These are phyloP conservation scores for Micractinium conductrix DNA, from an alignment of 139 green algal species.

Conservation along the genomic window DNA sequence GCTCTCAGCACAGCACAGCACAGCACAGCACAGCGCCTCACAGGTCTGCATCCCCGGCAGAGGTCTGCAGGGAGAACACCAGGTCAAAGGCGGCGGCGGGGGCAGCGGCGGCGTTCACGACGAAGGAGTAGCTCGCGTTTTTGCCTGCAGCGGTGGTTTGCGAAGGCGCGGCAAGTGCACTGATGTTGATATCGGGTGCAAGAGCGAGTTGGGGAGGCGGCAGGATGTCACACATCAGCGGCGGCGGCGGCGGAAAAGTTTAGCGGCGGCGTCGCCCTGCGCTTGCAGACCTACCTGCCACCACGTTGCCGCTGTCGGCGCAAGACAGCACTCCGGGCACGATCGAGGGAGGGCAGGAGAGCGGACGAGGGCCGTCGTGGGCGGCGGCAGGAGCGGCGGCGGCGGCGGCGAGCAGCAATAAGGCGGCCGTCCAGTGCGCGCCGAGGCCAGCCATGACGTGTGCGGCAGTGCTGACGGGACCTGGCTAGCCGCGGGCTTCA, in stretches of 20 bases:
- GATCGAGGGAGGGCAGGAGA: conserved; percentile 11
- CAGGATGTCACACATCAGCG: too few relatives aligned
- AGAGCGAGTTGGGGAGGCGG: neutral
- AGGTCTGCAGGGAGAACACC: neutral
- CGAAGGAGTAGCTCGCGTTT: conserved; percentile 11
- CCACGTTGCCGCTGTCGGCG: conserved; percentile 4
- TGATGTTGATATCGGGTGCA: too few relatives aligned
- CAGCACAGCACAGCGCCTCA: too few relatives aligned
- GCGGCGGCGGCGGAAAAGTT: neutral
- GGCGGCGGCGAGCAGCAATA: neutral
- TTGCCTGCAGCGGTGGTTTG: too few relatives aligned
- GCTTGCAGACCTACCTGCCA: neutral
- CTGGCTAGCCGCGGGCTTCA: too few relatives aligned
- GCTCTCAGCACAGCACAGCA: too few relatives aligned
- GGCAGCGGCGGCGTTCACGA: neutral
- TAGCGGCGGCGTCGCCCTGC: too few relatives aligned
- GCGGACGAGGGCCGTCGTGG: neutral
- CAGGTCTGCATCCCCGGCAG: conserved; percentile 18
- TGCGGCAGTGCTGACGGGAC: too few relatives aligned
- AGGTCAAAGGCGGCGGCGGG: neutral
- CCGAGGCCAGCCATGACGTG: too few relatives aligned
- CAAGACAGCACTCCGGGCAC: neutral
- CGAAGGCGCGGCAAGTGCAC: too few relatives aligned
- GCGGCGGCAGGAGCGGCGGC: neutral
- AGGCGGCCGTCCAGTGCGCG: too few relatives aligned